phyloP scores from a whole-genome alignment of 164 flowering plant genomes.

The Berberis vulgaris region DNA sequence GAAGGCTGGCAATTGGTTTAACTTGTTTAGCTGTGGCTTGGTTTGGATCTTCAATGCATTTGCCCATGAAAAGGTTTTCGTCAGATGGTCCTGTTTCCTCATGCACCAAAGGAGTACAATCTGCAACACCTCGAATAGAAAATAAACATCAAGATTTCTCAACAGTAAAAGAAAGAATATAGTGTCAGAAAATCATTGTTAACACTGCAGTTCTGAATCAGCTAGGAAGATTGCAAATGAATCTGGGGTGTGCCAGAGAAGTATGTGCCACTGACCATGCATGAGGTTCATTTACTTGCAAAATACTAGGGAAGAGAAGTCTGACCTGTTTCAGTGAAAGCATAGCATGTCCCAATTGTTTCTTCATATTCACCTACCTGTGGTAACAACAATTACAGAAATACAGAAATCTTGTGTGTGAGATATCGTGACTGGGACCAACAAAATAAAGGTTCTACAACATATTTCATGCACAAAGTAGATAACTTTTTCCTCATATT shows the following conservation, averaged over 20 bases:
- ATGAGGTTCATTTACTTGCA: background rate
- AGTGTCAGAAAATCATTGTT: background rate
- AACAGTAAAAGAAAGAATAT: background rate
- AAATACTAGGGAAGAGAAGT: background rate
- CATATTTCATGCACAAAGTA: background rate
- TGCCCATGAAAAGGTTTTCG: slow-evolving; percentile 37
- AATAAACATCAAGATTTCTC: background rate
- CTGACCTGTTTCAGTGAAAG: slow-evolving; percentile 56
- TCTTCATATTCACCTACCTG: slow-evolving; percentile 77
- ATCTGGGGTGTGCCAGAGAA: background rate
- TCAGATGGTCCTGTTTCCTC: slow-evolving; percentile 61
- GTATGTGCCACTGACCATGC: too few species aligned
- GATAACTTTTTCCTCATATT: too few species aligned
- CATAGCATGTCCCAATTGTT: slow-evolving; percentile 63
- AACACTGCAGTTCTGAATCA: background rate
- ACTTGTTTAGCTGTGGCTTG: slow-evolving; percentile 44
- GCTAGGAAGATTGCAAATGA: background rate
- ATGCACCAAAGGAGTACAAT: slow-evolving; percentile 31
- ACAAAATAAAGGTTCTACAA: background rate
- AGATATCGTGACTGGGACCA: background rate
- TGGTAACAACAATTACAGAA: slow-evolving; percentile 3
- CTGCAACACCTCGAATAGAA: slow-evolving; percentile 21
- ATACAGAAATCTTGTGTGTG: background rate
- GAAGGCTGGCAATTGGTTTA: background rate
- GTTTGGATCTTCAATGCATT: slow-evolving; percentile 33